Base-by-base conservation (phyloP, 208 protist genomes). In the Acanthamoeba healyi region DNA sequence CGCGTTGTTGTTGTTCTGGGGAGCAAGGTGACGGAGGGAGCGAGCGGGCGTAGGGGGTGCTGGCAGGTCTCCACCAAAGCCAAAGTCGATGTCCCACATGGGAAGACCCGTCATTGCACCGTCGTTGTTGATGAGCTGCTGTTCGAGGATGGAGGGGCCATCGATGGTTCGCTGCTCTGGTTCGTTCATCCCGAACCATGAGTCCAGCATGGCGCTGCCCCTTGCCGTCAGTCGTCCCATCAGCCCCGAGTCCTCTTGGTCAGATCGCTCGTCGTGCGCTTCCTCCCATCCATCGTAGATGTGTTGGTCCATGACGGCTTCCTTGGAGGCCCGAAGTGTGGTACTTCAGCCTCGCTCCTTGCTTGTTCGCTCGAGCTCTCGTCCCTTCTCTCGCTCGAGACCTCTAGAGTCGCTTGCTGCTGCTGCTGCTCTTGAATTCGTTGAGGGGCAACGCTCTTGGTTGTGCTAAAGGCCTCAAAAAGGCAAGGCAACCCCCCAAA, bases 41-140 rank as follows among this genome's bases (percentile, higher is more conserved):
- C 26, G 72, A 5, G 22, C 22, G 22, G 72, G 72, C 72, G n/a
- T n/a, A n/a, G n/a, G n/a, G n/a, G 22, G 72, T 0, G 42, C 19
- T 5, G 72, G 22, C 14, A 29, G 34, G 5, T 4, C n/a, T 6
- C 34, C 12, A 5, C 26, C 32, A 26, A 44, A 44, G 72, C 42
- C 72, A 17, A 82, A 34, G 42, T 82, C 42, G 40, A 82, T 44
- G 42, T 82, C 72, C 72, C 72, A 82, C 15, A 82, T 24, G 42
- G 42, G 72, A 2, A 82, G 42, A 10, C 38, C n/a, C 34, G 24
- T 7, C 12, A 22, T 7, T 24, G 22, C 19, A 22, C 0, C 22
- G 19, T 9, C 10, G 22, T 12, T 24, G 63, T 29, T 51, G 42
- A 5, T 10, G 26, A 82, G 24, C n/a, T 82, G 72, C 6, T 24